Conservation (phyloP, 176 grass and related monocot species). For the Aegilops bicornis region DNA sequence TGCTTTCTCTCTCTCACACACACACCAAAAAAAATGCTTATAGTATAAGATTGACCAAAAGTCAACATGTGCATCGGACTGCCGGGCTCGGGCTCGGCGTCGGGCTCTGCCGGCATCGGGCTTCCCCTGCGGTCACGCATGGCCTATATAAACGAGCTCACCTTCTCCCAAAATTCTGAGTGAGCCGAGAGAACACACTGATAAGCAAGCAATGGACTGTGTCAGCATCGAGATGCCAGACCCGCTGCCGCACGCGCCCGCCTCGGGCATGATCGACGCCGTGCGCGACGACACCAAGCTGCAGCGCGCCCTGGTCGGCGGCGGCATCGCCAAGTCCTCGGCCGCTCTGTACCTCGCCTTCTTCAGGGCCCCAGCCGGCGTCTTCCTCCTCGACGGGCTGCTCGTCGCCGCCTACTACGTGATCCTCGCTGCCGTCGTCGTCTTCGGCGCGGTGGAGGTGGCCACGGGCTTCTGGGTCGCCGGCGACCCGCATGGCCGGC, state of each 20-base stretch:
- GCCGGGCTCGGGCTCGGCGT: too few species aligned
- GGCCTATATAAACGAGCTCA: neutral
- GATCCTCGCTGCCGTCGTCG: neutral
- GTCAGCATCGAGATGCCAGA: conserved; percentile 18
- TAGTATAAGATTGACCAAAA: neutral
- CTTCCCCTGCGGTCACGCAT: neutral
- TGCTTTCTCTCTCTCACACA: too few species aligned
- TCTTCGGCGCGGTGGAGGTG: neutral
- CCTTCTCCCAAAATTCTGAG: neutral
- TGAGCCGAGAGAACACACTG: neutral
- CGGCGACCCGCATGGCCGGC: neutral
- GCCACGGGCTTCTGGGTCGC: conserved; percentile 11
- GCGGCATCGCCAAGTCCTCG: neutral
- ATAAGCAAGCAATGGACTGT: neutral
- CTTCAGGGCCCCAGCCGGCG: conserved; percentile 1
- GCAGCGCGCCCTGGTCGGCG: neutral
- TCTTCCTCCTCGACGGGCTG: conserved; percentile 12
- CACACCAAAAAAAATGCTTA: too few species aligned
- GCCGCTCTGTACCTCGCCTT: conserved; percentile 4
- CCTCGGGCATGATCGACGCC: neutral
- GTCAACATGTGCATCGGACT: too few species aligned
- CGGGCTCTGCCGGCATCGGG: neutral
- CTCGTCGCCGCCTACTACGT: conserved; percentile 12
- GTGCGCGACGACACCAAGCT: neutral
- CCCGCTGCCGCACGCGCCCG: too few species aligned